Evolutionary conservation across 306 rosid species (phyloP).

Genomic region (Arachis stenosperma): DNA sequence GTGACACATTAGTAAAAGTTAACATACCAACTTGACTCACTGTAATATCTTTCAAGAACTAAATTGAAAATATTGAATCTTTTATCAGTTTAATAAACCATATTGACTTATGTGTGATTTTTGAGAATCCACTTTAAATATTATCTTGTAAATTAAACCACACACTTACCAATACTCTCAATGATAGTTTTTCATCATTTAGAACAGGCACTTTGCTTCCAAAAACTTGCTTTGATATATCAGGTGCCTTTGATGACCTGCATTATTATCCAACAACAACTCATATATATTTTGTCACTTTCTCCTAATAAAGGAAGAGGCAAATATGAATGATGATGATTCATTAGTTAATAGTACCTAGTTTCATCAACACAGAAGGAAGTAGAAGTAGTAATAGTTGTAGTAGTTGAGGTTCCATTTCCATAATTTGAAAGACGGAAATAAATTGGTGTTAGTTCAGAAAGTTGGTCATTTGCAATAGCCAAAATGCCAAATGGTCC

Average conservation of each 20-base stretch:
- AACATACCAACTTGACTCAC: no score
- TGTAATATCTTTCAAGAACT: not conserved
- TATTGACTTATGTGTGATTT: no score
- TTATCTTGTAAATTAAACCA: no score
- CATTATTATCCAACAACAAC: constrained; percentile 32
- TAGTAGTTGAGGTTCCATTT: constrained; percentile 30
- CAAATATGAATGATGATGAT: constrained; percentile 2
- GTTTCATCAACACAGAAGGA: constrained; percentile 75
- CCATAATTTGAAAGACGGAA: constrained; percentile 51
- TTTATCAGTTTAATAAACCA: no score
- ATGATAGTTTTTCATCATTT: constrained; percentile 61
- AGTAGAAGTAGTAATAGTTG: constrained; percentile 13
- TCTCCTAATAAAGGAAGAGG: not conserved
- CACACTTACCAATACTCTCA: constrained; percentile 67
- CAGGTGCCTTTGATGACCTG: constrained; percentile 81
- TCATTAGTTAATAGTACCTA: constrained; percentile 47
- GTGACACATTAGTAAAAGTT: no score
- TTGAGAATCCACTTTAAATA: no score
- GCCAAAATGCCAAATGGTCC: constrained; percentile 88
- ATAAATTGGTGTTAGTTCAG: constrained; percentile 76
- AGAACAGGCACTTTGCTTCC: constrained; percentile 70
- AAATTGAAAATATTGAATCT: no score
- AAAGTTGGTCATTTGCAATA: constrained; percentile 72
- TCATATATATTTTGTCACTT: not conserved
- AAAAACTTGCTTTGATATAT: constrained; percentile 55